Conservation (phyloP, 371 early-diverging fungal species). For the Entomophthora muscae region DNA sequence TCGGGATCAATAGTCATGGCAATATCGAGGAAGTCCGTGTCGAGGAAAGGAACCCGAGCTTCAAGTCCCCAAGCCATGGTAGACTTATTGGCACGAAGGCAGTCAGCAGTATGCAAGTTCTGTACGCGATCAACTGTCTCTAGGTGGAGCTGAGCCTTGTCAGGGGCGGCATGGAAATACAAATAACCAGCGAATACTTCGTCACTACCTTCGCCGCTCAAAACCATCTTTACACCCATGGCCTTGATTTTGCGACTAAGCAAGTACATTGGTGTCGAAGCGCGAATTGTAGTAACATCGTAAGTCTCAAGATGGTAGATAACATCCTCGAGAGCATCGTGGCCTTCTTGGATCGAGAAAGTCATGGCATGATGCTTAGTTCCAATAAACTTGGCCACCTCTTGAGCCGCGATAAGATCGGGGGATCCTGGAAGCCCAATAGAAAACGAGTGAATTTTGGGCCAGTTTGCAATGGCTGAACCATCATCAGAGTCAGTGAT, state of each 20-base stretch:
- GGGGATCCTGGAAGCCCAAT: constrained; percentile 89
- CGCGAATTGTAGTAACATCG: constrained; percentile 97
- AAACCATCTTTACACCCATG: constrained; percentile 96
- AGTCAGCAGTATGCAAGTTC: constrained; percentile 87
- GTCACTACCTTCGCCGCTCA: constrained; percentile 90
- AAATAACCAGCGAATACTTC: constrained; percentile 95
- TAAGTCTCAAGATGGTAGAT: constrained; percentile 93
- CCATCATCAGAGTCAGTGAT: constrained; percentile 8
- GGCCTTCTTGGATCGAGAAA: constrained; percentile 86
- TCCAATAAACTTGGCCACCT: constrained; percentile 71
- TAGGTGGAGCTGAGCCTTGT: constrained; percentile 54
- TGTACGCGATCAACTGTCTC: constrained; percentile 81
- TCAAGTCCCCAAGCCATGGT: constrained; percentile 98
- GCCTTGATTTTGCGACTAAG: constrained; percentile 90
- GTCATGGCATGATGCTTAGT: constrained; percentile 91
- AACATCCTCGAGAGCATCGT: constrained; percentile 87
- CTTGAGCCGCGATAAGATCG: constrained; percentile 76
- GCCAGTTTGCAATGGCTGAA: constrained; percentile 30
- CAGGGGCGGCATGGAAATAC: constrained; percentile 91
- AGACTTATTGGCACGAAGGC: constrained; percentile 91
- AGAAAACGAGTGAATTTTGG: constrained; percentile 85
- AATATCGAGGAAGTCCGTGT: constrained; percentile 69
- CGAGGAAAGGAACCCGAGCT: constrained; percentile 92
- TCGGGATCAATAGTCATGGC: constrained; percentile 69
- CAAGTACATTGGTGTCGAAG: constrained; percentile 94